Percentiles rank a stretch among this genome's conserved stretches.
Evolutionary conservation across 2,329 filamentous ascomycete genomes (phyloP).

Genomic region (Neofusicoccum ribis): DNA sequence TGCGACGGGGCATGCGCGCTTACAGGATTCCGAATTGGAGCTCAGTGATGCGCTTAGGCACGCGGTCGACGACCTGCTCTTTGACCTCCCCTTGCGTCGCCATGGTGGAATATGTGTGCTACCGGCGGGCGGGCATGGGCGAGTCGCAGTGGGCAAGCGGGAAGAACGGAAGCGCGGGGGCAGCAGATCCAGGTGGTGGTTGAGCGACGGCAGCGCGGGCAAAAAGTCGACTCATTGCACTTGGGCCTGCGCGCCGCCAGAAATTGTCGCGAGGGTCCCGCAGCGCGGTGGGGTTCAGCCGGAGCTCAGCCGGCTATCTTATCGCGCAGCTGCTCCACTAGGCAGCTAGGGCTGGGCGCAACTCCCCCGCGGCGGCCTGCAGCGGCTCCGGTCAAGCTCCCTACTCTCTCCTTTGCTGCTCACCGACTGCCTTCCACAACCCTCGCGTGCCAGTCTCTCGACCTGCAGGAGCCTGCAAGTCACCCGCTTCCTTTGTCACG

Average conservation of each 20-base stretch:
- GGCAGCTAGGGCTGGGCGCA: conserved; percentile 3
- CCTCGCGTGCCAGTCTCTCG: not conserved
- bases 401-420: not conserved
- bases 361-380: conserved; percentile 15
- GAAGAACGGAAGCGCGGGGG: not conserved
- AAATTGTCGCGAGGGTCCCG: conserved; percentile 8
- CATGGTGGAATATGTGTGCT: conserved; percentile 12
- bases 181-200: not conserved
- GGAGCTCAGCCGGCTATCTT: conserved; percentile 14
- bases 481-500: not conserved
- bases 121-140: conserved; percentile 17
- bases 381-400: not conserved
- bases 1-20: conserved; percentile 12
- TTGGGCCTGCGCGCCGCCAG: not conserved
- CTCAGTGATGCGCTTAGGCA: conserved; percentile 88
- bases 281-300: not conserved
- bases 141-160: not conserved
- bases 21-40: conserved; percentile 93
- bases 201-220: not conserved
- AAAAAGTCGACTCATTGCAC: conserved; percentile 7
- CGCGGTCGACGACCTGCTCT: conserved; percentile 84
- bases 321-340: conserved; percentile 1
- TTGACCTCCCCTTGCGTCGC: conserved; percentile 52
- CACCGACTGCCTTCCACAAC: not conserved
- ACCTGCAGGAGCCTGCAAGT: not conserved